phyloP scores from a whole-genome alignment of 202 grass and related monocot species.

The Eragrostis tef region DNA sequence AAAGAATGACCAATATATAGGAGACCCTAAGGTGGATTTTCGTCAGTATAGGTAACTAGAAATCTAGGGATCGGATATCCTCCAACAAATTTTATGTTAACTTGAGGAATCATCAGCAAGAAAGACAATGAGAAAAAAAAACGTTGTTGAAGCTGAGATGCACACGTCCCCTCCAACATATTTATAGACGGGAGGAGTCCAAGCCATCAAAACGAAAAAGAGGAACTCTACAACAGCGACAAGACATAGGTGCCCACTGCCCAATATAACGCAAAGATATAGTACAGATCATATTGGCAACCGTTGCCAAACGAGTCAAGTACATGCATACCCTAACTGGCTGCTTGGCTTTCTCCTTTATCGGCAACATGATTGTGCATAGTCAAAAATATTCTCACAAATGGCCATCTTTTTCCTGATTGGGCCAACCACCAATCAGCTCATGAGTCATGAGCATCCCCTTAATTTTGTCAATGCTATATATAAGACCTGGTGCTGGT shows the following conservation, averaged over 20 bases:
- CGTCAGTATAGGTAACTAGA: neutral
- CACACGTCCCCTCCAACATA: neutral
- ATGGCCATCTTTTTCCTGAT: conserved; percentile 43
- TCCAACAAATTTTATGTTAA: neutral
- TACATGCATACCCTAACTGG: conserved; percentile 32
- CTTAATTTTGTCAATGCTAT: conserved; percentile 55
- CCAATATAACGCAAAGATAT: conserved; percentile 19
- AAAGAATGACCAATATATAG: neutral
- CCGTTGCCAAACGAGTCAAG: conserved; percentile 42
- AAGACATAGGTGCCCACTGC: neutral
- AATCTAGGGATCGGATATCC: neutral
- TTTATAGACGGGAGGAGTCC: no score
- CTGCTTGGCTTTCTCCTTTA: conserved; percentile 37
- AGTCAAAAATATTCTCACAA: conserved; percentile 48
- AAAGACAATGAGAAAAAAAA: neutral
- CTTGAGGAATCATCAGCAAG: neutral
- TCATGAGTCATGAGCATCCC: conserved; percentile 11
- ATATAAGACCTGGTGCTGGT: conserved; percentile 50
- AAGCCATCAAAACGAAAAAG: neutral
- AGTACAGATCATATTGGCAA: conserved; percentile 27
- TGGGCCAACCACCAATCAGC: conserved; percentile 48
- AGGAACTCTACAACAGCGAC: neutral
- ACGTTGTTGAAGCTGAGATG: neutral
- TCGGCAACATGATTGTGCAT: conserved; percentile 42
- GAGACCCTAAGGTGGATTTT: neutral